phyloP scores from a whole-genome alignment of 2,329 filamentous ascomycete species.

The Esteya vermicola region DNA sequence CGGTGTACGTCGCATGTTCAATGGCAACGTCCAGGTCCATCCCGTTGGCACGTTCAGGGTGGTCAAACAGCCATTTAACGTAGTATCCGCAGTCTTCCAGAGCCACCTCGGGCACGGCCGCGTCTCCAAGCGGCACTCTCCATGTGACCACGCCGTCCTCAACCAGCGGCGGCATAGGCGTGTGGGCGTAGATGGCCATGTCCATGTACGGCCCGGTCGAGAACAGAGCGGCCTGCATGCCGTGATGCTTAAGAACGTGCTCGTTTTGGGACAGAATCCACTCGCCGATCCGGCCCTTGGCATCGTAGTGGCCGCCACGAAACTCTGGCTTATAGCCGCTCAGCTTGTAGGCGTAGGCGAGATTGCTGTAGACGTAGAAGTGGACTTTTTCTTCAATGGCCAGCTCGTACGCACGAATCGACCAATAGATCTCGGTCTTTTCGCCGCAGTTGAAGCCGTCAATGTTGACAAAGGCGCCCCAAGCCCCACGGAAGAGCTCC shows the following conservation, averaged over 20 bases:
- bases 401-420: conserved; percentile 25
- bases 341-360: conserved; percentile 35
- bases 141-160: conserved; percentile 7
- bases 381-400: conserved; percentile 26
- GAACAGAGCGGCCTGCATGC: conserved; percentile 11
- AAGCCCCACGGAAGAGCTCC: conserved; percentile 1
- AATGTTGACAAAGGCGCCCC: conserved; percentile 34
- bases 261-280: conserved; percentile 30
- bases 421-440: conserved; percentile 34
- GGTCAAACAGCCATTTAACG: conserved; percentile 17
- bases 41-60: conserved; percentile 13
- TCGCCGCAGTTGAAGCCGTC: conserved; percentile 33
- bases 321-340: conserved; percentile 28
- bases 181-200: conserved; percentile 1
- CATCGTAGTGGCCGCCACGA: conserved; percentile 32
- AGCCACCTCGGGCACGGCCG: conserved; percentile 14
- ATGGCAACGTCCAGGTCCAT: conserved; percentile 17
- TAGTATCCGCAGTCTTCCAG: conserved; percentile 18
- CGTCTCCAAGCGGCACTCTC: conserved; percentile 12
- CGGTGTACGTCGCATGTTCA: conserved; percentile 14
- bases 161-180: conserved; percentile 1
- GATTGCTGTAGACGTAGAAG: conserved; percentile 31
- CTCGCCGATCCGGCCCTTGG: conserved; percentile 22
- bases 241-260: no score
- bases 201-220: conserved; percentile 16